Conservation (phyloP, 345 rosid species). For the Moricandia moricandioides region DNA sequence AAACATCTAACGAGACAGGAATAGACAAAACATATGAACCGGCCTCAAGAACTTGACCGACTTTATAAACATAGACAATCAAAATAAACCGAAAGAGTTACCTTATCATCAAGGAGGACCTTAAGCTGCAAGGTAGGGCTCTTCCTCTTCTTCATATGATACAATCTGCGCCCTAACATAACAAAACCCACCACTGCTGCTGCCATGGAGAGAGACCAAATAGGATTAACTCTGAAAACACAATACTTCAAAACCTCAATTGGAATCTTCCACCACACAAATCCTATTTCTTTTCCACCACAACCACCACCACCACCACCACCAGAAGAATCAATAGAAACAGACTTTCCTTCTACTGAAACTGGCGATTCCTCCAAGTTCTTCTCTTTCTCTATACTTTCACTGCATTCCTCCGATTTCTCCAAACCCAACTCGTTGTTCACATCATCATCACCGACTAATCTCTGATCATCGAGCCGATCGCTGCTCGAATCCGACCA, state of each 20-base stretch:
- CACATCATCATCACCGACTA: slow-evolving; percentile 7
- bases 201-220: slow-evolving; percentile 88
- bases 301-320: not conserved
- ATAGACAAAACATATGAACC: not conserved
- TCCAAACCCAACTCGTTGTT: slow-evolving; percentile 41
- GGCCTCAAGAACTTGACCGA: not conserved
- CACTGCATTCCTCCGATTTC: slow-evolving; percentile 28
- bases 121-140: slow-evolving; percentile 67
- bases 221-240: slow-evolving; percentile 68
- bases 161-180: slow-evolving; percentile 72
- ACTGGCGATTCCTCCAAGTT: slow-evolving; percentile 26
- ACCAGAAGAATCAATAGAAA: not conserved
- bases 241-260: slow-evolving; percentile 72
- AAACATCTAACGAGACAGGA: not conserved
- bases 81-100: slow-evolving; percentile 29
- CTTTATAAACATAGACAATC: not conserved
- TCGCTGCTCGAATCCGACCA: slow-evolving; percentile 95
- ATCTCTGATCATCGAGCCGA: slow-evolving; percentile 57
- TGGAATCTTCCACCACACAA: slow-evolving; percentile 91
- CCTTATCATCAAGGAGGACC: slow-evolving; percentile 90
- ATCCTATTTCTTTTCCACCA: slow-evolving; percentile 35
- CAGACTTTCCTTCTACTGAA: not conserved
- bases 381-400: slow-evolving; percentile 33
- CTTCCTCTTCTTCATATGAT: slow-evolving; percentile 73
- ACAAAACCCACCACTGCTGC: slow-evolving; percentile 85